phyloP scores from a whole-genome alignment of 371 early-diverging fungal species.

The Rhizopus delemar region DNA sequence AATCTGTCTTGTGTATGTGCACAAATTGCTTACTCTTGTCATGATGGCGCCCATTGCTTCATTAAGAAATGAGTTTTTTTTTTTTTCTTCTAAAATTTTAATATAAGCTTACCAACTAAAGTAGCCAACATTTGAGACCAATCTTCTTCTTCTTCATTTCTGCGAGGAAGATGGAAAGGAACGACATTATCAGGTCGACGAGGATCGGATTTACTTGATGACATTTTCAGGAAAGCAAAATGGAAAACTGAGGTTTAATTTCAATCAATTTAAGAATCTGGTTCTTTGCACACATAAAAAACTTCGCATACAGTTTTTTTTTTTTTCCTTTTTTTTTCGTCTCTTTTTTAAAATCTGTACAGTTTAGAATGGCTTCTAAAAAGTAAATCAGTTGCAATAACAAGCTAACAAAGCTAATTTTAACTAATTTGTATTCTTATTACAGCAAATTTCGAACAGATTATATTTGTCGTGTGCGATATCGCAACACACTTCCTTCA shows the following conservation, averaged over 20 bases:
- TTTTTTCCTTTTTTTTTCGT: not conserved
- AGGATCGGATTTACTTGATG: conserved; percentile 47
- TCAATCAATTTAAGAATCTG: not conserved
- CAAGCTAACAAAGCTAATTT: too few species aligned
- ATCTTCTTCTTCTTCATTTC: conserved; percentile 31
- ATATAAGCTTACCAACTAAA: conserved; percentile 33
- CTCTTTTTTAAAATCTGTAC: not conserved
- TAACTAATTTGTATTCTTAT: too few species aligned
- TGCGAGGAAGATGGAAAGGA: conserved; percentile 44
- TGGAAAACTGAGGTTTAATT: not conserved
- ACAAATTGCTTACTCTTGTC: conserved; percentile 33
- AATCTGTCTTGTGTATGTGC: not conserved
- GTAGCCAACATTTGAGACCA: conserved; percentile 39
- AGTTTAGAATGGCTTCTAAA: conserved; percentile 19
- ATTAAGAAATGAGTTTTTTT: conserved; percentile 3
- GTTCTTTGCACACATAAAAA: too few species aligned
- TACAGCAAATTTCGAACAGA: conserved; percentile 68
- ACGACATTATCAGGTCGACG: conserved; percentile 44
- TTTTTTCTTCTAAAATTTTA: not conserved
- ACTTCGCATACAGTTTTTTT: not conserved
- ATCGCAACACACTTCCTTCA: conserved; percentile 76
- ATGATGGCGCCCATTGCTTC: conserved; percentile 51
- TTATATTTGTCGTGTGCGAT: conserved; percentile 76
- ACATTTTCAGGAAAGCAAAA: conserved; percentile 24
- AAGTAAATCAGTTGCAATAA: conserved; percentile 1